phyloP scores from a whole-genome alignment of 805 yeast genomes.

The Starmerella ratchasimensis region DNA sequence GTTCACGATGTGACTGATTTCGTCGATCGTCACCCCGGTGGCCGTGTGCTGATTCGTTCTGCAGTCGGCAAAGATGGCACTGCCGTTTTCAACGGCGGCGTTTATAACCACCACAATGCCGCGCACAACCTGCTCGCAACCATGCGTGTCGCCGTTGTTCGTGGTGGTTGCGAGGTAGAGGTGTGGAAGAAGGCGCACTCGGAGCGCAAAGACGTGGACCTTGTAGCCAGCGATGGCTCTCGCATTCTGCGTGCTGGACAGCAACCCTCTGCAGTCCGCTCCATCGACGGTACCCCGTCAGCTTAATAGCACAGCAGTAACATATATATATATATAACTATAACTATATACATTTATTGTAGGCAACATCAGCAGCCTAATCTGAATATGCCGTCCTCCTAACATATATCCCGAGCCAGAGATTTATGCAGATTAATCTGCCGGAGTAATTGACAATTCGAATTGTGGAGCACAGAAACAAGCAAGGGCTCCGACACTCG shows the following conservation, averaged over 20 bases:
- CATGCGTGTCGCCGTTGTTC: constrained; percentile 79
- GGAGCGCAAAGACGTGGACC: constrained; percentile 50
- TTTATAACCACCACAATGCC: constrained; percentile 83
- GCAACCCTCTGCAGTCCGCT: constrained; percentile 34
- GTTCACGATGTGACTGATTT: constrained; percentile 90
- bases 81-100: constrained; percentile 88
- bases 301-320: no score
- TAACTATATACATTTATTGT: background rate
- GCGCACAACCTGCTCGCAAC: constrained; percentile 83
- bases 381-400: background rate
- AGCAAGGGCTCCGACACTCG: no score
- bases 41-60: constrained; percentile 58
- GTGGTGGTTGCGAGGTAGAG: constrained; percentile 68
- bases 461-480: no score
- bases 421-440: no score
- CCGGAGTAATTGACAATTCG: no score
- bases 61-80: constrained; percentile 92
- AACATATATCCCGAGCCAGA: background rate
- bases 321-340: background rate
- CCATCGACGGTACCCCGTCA: constrained; percentile 20
- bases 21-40: constrained; percentile 89
- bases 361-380: background rate
- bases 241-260: constrained; percentile 47
- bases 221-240: constrained; percentile 43
- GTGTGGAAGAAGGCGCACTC: constrained; percentile 65